phyloP scores from a whole-genome alignment of 2,329 filamentous ascomycete species.

The Colletotrichum salicis region DNA sequence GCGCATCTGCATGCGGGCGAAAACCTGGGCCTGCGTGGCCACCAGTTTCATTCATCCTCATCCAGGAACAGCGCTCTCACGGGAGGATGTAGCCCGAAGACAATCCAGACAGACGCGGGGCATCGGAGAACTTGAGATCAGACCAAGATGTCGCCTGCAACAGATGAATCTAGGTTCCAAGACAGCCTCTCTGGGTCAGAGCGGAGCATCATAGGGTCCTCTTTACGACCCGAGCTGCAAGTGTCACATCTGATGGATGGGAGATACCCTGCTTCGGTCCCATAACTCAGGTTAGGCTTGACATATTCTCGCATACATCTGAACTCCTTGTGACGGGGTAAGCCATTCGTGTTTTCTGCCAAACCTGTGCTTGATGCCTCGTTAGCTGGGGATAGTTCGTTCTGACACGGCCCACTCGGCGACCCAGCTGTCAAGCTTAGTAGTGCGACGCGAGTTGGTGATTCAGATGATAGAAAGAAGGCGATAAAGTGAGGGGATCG shows the following conservation, averaged over 20 bases:
- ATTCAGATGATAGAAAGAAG: slow-evolving; percentile 3
- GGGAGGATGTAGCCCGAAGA: neutral
- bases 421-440: neutral
- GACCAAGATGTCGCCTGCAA: neutral
- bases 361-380: neutral
- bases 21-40: neutral
- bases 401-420: neutral
- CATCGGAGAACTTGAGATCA: neutral
- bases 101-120: neutral
- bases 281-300: neutral
- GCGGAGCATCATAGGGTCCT: slow-evolving; percentile 6
- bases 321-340: neutral
- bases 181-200: slow-evolving; percentile 4
- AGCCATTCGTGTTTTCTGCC: neutral
- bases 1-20: neutral
- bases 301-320: neutral
- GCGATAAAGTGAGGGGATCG: neutral
- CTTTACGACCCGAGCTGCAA: slow-evolving; percentile 17
- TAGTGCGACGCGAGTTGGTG: slow-evolving; percentile 12
- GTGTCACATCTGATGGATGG: slow-evolving; percentile 6
- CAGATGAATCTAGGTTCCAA: neutral
- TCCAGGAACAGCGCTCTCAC: neutral
- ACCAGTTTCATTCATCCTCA: neutral
- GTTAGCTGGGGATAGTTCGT: neutral
- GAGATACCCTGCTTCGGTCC: neutral